A percentile compares a stretch with the other conserved stretches of the same genome.
phyloP scores from a whole-genome alignment of 1,139 yeast species.

The Hansenula lynferdii region DNA sequence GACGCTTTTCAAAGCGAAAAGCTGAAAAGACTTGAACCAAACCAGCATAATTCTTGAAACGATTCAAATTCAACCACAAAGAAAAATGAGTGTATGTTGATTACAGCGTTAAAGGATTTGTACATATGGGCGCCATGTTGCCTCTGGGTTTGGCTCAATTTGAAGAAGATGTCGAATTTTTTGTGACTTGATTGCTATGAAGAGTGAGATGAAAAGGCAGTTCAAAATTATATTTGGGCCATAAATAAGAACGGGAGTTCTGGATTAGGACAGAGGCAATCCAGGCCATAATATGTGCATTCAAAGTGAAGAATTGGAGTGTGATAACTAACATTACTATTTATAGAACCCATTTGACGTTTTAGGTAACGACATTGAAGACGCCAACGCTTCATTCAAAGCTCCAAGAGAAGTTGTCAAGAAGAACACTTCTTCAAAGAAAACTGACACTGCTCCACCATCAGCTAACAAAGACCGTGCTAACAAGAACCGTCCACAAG shows the following conservation, averaged over 20 bases:
- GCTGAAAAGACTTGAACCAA: slow-evolving; percentile 1
- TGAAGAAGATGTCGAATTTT: neutral
- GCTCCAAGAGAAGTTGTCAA: slow-evolving; percentile 73
- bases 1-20: slow-evolving; percentile 18
- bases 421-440: slow-evolving; percentile 81
- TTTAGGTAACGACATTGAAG: slow-evolving; percentile 79
- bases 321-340: neutral
- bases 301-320: too few species aligned
- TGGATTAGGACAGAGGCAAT: too few species aligned
- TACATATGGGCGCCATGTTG: neutral
- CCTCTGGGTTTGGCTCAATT: neutral
- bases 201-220: too few species aligned
- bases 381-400: slow-evolving; percentile 42
- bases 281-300: too few species aligned
- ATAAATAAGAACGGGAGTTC: too few species aligned
- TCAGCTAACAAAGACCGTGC: slow-evolving; percentile 81
- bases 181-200: neutral
- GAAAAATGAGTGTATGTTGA: slow-evolving; percentile 18
- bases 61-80: neutral
- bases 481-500: slow-evolving; percentile 62
- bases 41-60: neutral
- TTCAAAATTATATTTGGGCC: too few species aligned
- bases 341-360: slow-evolving; percentile 47
- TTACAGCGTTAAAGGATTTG: neutral
- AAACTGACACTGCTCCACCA: slow-evolving; percentile 81